phyloP scores from a whole-genome alignment of 257 asterid genomes.

The Solanum ossicruentum region DNA sequence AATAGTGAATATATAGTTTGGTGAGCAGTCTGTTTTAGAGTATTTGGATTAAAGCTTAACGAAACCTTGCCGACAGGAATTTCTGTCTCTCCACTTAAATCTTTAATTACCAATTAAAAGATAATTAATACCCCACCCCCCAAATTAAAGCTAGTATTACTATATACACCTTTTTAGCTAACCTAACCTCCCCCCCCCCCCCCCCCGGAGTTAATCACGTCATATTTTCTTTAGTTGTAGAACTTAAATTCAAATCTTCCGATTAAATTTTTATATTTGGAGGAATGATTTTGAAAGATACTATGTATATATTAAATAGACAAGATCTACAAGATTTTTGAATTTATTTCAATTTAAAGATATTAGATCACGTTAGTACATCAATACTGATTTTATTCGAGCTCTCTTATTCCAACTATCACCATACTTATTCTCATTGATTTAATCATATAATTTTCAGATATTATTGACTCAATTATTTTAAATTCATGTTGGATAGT shows the following conservation, averaged over 20 bases:
- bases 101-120: not conserved
- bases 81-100: conserved; percentile 53
- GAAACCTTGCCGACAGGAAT: conserved; percentile 66
- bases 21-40: conserved; percentile 54
- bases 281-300: not conserved
- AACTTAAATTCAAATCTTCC: not conserved
- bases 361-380: not conserved
- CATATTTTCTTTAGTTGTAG: not conserved
- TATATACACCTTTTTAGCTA: not conserved
- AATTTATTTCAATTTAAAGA: not conserved
- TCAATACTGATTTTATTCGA: not conserved
- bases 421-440: not conserved
- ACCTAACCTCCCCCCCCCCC: not conserved
- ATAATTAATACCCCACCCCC: not conserved
- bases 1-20: conserved; percentile 12
- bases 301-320: not conserved
- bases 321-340: not conserved
- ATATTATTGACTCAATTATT: not conserved
- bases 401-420: not conserved
- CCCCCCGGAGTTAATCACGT: not conserved
- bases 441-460: not conserved
- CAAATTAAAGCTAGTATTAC: not conserved
- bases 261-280: not conserved
- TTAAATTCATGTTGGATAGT: not conserved
- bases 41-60: conserved; percentile 16